Conservation (phyloP, 352 stramenopile genomes). For the Phytophthora lateralis region DNA sequence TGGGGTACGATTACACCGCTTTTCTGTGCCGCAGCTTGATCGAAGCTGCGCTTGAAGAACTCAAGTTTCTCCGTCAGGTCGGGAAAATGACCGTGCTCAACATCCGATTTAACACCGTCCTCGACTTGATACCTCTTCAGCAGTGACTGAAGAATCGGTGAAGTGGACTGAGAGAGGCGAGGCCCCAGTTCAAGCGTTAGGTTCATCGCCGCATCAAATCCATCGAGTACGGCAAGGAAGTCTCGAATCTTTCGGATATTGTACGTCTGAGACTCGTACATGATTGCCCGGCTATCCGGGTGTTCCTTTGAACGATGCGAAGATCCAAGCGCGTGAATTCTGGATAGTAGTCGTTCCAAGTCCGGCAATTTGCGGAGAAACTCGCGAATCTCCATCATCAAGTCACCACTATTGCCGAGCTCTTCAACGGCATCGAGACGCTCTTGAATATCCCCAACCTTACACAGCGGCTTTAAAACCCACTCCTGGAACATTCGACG, state of each 20-base stretch:
- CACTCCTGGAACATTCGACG: slow-evolving; percentile 96
- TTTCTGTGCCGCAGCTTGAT: slow-evolving; percentile 92
- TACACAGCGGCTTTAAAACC: slow-evolving; percentile 97
- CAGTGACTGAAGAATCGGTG: slow-evolving; percentile 59
- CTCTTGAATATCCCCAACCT: slow-evolving; percentile 94
- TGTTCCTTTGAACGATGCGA: slow-evolving; percentile 86
- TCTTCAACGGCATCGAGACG: slow-evolving; percentile 97
- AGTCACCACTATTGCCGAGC: slow-evolving; percentile 75
- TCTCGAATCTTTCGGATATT: slow-evolving; percentile 97
- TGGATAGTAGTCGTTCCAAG: slow-evolving; percentile 95
- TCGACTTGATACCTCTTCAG: slow-evolving; percentile 48
- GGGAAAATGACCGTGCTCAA: slow-evolving; percentile 78
- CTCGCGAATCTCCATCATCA: slow-evolving; percentile 82
- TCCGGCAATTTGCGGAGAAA: slow-evolving; percentile 94
- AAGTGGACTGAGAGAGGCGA: slow-evolving; percentile 61
- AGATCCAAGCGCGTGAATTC: slow-evolving; percentile 96
- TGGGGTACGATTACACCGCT: slow-evolving; percentile 93
- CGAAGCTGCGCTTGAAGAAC: slow-evolving; percentile 97
- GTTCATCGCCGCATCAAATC: slow-evolving; percentile 83
- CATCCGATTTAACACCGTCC: slow-evolving; percentile 15
- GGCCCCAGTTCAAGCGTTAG: slow-evolving; percentile 86
- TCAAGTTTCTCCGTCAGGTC: slow-evolving; percentile 92
- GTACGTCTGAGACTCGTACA: slow-evolving; percentile 98
- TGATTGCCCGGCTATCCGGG: slow-evolving; percentile 96
- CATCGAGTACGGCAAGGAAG: slow-evolving; percentile 91